phyloP scores from a whole-genome alignment of 441 rosid genomes.

The Macaranga tanarius region DNA sequence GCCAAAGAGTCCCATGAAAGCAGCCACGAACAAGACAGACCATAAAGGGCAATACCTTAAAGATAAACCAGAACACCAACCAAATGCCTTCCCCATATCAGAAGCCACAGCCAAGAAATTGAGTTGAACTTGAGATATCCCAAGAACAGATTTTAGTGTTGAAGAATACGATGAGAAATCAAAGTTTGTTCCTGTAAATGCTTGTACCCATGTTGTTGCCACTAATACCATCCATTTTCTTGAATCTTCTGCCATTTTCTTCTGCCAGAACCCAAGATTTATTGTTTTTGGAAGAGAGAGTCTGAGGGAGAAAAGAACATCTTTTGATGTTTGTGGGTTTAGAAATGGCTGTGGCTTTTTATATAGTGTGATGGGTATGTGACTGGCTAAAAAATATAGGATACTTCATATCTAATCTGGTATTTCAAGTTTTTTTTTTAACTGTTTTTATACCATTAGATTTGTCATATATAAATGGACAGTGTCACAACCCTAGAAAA shows the following conservation, averaged over 20 bases:
- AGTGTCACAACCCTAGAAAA: too few relatives aligned
- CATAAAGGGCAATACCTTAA: slow-evolving; percentile 63
- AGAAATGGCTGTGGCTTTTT: too few relatives aligned
- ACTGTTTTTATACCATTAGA: too few relatives aligned
- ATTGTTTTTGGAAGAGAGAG: background rate
- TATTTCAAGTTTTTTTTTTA: too few relatives aligned
- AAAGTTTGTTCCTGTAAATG: slow-evolving; percentile 86
- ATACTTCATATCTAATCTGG: too few relatives aligned
- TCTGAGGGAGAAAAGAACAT: too few relatives aligned
- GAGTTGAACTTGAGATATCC: slow-evolving; percentile 75
- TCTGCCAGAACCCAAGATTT: background rate
- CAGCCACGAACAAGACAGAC: slow-evolving; percentile 64
- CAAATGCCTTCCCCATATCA: slow-evolving; percentile 79
- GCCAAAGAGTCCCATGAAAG: slow-evolving; percentile 61
- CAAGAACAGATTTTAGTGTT: slow-evolving; percentile 59
- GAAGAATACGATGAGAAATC: slow-evolving; percentile 91
- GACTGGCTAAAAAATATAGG: too few relatives aligned
- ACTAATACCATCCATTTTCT: slow-evolving; percentile 72
- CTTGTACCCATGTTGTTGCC: slow-evolving; percentile 83
- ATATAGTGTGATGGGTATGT: too few relatives aligned
- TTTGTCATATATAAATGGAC: too few relatives aligned
- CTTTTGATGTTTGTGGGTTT: too few relatives aligned
- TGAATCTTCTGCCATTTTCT: slow-evolving; percentile 55
- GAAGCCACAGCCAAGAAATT: slow-evolving; percentile 80
- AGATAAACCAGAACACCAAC: slow-evolving; percentile 78